Evolutionary conservation across 148 eudicot species (phyloP).

Genomic region (Amaranthus palmeri): DNA sequence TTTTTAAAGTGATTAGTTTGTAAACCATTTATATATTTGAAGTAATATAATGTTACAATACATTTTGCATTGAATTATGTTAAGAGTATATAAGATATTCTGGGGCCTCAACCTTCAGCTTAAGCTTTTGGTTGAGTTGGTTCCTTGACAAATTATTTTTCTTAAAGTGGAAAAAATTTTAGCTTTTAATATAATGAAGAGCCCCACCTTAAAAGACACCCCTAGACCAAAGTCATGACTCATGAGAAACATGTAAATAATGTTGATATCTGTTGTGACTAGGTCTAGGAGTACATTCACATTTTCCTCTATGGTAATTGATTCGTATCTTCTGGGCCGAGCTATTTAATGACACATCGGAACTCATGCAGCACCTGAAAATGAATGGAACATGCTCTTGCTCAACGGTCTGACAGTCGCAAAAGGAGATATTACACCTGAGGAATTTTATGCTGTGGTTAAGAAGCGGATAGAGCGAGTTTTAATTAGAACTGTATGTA

Average conservation of each 20-base stretch:
- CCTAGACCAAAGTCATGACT: too few species aligned
- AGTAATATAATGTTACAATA: too few species aligned
- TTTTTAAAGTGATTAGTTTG: too few species aligned
- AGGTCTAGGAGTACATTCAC: neutral
- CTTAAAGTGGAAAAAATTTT: too few species aligned
- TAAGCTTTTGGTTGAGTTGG: too few species aligned
- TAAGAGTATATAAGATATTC: too few species aligned
- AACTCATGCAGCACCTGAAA: conserved; percentile 65
- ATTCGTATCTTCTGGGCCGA: neutral
- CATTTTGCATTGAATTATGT: too few species aligned
- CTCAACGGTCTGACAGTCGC: conserved; percentile 65
- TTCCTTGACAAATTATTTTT: too few species aligned
- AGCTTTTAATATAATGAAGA: too few species aligned
- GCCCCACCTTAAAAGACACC: too few species aligned
- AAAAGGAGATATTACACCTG: conserved; percentile 75
- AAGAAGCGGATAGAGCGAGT: conserved; percentile 85
- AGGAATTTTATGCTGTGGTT: conserved; percentile 64
- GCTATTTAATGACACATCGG: neutral
- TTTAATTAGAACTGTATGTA: conserved; percentile 78
- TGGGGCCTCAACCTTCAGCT: too few species aligned
- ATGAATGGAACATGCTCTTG: conserved; percentile 72
- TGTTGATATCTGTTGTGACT: neutral
- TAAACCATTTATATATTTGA: too few species aligned
- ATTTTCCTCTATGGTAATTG: neutral
- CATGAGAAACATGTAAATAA: neutral